These are phyloP conservation scores for Limnanthes douglasii DNA, from an alignment of 345 rosid species.

Conservation along the genomic window DNA sequence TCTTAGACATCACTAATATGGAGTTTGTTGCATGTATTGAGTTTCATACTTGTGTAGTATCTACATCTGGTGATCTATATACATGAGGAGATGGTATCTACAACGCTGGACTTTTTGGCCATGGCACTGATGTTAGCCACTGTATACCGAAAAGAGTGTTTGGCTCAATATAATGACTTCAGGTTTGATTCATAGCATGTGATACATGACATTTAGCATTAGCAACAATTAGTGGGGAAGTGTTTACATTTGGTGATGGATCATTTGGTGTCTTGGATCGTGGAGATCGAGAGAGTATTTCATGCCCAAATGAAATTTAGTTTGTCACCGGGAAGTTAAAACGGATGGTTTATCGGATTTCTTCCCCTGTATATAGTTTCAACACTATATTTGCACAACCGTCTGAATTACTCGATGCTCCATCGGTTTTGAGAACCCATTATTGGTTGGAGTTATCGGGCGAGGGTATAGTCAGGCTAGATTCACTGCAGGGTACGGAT, in stretches of 20 bases:
- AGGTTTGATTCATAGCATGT: conserved; percentile 51
- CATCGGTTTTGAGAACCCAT: too few species aligned
- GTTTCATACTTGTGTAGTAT: conserved; percentile 52
- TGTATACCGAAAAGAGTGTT: conserved; percentile 67
- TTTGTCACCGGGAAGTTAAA: conserved; percentile 34
- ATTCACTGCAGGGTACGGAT: too few species aligned
- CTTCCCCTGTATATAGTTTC: too few species aligned
- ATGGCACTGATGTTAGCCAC: conserved; percentile 49
- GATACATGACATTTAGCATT: conserved; percentile 71
- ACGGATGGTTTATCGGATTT: too few species aligned
- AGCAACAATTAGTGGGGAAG: conserved; percentile 40
- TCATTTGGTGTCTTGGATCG: conserved; percentile 54
- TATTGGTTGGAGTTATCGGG: too few species aligned
- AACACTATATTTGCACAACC: too few species aligned
- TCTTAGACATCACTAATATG: conserved; percentile 36
- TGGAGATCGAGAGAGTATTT: conserved; percentile 40
- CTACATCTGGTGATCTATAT: conserved; percentile 43
- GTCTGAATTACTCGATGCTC: too few species aligned
- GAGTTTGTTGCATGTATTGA: conserved; percentile 54
- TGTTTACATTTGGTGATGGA: conserved; percentile 72
- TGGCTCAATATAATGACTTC: conserved; percentile 50
- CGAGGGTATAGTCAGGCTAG: too few species aligned
- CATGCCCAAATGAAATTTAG: conserved; percentile 51
- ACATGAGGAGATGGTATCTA: conserved; percentile 73
- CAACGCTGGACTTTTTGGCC: conserved; percentile 67